Evolutionary conservation across 495 filamentous ascomycete species (phyloP).

Genomic region (Thozetella sp.): DNA sequence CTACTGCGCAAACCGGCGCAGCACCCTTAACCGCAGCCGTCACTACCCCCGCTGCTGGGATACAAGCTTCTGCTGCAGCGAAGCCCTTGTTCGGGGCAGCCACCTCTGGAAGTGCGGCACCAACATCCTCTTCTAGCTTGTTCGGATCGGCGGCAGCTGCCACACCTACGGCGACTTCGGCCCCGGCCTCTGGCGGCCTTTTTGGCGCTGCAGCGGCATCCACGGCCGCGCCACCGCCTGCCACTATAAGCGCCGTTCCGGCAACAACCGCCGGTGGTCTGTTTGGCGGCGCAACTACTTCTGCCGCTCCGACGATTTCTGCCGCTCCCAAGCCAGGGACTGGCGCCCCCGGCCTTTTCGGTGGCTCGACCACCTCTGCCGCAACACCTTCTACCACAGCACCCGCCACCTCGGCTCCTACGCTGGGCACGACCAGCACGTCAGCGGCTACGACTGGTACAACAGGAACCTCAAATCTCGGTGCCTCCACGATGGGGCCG

Average conservation of each 20-base stretch:
- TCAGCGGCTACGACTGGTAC: slow-evolving; percentile 24
- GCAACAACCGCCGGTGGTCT: slow-evolving; percentile 2
- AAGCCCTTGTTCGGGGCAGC: slow-evolving; percentile 5
- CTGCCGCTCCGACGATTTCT: slow-evolving; percentile 11
- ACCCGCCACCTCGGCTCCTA: slow-evolving; percentile 14
- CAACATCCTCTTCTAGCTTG: slow-evolving; percentile 9
- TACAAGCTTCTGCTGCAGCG: slow-evolving; percentile 2
- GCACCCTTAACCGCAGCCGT: neutral
- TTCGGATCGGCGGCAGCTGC: slow-evolving; percentile 6
- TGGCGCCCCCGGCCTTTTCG: slow-evolving; percentile 29
- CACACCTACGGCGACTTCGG: neutral
- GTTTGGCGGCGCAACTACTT: slow-evolving; percentile 1
- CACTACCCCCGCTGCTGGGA: neutral
- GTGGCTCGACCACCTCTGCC: slow-evolving; percentile 19
- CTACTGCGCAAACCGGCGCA: too few relatives aligned
- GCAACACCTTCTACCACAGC: slow-evolving; percentile 17
- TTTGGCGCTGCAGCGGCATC: neutral
- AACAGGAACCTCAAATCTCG: slow-evolving; percentile 42
- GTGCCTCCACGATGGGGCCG: slow-evolving; percentile 77
- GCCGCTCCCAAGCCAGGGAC: slow-evolving; percentile 21
- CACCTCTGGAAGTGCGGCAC: slow-evolving; percentile 5
- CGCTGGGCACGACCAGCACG: slow-evolving; percentile 22
- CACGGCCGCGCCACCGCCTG: neutral
- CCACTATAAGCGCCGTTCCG: slow-evolving; percentile 5
- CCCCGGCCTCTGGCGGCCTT: slow-evolving; percentile 10